Conservation (phyloP, 2,329 filamentous ascomycete genomes). For the Colletotrichum tofieldiae region DNA sequence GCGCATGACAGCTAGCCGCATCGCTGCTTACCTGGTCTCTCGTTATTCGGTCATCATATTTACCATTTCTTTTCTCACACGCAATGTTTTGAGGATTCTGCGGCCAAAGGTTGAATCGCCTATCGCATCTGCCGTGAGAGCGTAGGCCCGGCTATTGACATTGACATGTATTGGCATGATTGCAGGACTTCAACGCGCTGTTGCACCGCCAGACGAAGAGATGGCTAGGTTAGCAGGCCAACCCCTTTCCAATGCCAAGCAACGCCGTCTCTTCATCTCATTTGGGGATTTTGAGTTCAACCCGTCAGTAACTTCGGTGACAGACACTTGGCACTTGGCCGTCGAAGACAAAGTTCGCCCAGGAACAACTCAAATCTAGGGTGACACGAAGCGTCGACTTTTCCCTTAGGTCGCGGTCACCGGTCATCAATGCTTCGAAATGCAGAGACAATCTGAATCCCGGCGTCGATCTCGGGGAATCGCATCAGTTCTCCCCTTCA, state of each 20-base stretch:
- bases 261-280: constrained; percentile 6
- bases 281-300: background rate
- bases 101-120: background rate
- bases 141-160: background rate
- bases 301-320: background rate
- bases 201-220: background rate
- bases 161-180: background rate
- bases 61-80: background rate
- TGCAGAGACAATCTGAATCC: constrained; percentile 21
- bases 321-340: background rate
- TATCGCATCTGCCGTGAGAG: constrained; percentile 20
- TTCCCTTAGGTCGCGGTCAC: background rate
- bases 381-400: background rate
- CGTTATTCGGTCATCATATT: background rate
- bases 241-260: background rate
- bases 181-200: background rate
- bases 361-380: background rate
- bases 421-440: background rate
- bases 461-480: constrained; percentile 30
- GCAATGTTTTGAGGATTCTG: too few species aligned
- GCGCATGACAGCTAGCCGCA: constrained; percentile 19
- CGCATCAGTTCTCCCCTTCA: background rate
- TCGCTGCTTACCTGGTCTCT: background rate
- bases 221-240: background rate
- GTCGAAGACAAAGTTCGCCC: background rate